Percentiles rank a stretch among this genome's conserved stretches.
These are phyloP conservation scores for Salix brachista DNA, from an alignment of 345 rosid species.

Conservation along the genomic window DNA sequence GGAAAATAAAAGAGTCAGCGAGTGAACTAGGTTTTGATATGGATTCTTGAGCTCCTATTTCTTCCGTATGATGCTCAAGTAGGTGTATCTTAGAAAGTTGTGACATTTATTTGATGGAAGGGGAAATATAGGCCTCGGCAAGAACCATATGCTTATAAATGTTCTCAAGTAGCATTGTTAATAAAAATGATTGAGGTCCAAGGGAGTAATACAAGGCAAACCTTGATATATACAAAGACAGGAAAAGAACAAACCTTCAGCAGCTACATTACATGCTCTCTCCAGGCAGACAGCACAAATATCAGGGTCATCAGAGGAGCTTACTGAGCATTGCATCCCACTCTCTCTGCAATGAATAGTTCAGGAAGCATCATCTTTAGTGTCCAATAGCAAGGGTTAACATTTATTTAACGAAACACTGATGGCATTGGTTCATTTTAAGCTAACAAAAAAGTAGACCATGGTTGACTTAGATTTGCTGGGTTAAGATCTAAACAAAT, in stretches of 20 bases:
- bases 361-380: neutral
- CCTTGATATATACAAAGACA: neutral
- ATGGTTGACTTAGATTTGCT: neutral
- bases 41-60: no score
- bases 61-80: neutral
- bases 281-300: constrained; percentile 94
- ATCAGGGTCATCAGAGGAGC: constrained; percentile 66
- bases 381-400: neutral
- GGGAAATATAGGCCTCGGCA: neutral
- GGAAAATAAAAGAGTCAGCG: neutral
- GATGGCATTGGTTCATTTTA: neutral
- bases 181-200: neutral
- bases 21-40: no score
- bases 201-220: neutral
- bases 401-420: neutral
- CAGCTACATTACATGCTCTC: constrained; percentile 80
- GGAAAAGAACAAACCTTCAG: constrained; percentile 62
- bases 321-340: constrained; percentile 63
- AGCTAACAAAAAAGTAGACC: neutral
- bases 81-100: neutral
- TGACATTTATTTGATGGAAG: neutral
- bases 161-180: neutral
- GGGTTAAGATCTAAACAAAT: neutral
- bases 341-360: constrained; percentile 50
- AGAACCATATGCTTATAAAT: neutral